Evolutionary conservation across 1,139 yeast species (phyloP).

Genomic region (Yamadazyma atlantica): DNA sequence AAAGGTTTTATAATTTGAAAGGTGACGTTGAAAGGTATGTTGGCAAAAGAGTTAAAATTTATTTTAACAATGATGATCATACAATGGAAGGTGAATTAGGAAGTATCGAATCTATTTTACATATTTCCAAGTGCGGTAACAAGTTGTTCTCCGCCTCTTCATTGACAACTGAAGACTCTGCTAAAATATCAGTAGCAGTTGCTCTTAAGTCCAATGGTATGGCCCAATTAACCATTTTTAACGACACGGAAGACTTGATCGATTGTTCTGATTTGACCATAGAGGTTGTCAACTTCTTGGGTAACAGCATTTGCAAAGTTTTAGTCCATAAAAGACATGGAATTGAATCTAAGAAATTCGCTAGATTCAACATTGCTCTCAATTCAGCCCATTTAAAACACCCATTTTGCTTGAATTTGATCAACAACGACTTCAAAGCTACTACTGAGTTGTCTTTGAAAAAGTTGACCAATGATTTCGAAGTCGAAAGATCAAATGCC

Average conservation of each 20-base stretch:
- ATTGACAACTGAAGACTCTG: neutral
- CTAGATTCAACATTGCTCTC: conserved; percentile 36
- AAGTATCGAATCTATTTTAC: conserved; percentile 4
- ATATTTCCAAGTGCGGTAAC: conserved; percentile 1
- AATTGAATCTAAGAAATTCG: conserved; percentile 29
- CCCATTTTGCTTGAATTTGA: conserved; percentile 33
- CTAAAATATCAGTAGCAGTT: conserved; percentile 20
- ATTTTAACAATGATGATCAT: conserved; percentile 18
- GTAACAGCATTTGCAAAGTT: conserved; percentile 25
- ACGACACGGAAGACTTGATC: conserved; percentile 25
- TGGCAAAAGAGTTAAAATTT: conserved; percentile 22
- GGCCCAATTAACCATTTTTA: conserved; percentile 34
- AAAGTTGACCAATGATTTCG: conserved; percentile 23
- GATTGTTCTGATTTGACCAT: conserved; percentile 34
- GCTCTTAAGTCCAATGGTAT: conserved; percentile 32
- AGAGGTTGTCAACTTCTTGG: conserved; percentile 32
- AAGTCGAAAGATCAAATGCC: conserved; percentile 3
- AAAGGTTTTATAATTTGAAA: conserved; percentile 30
- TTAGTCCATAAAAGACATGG: conserved; percentile 32
- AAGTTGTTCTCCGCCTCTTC: neutral
- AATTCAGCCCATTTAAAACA: conserved; percentile 33
- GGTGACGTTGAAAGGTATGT: conserved; percentile 18
- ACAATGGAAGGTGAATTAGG: conserved; percentile 24
- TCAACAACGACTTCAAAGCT: conserved; percentile 23
- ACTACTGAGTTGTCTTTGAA: conserved; percentile 26